These are phyloP conservation scores for Colletotrichum musae DNA, from an alignment of 2,329 filamentous ascomycete species.

Conservation along the genomic window DNA sequence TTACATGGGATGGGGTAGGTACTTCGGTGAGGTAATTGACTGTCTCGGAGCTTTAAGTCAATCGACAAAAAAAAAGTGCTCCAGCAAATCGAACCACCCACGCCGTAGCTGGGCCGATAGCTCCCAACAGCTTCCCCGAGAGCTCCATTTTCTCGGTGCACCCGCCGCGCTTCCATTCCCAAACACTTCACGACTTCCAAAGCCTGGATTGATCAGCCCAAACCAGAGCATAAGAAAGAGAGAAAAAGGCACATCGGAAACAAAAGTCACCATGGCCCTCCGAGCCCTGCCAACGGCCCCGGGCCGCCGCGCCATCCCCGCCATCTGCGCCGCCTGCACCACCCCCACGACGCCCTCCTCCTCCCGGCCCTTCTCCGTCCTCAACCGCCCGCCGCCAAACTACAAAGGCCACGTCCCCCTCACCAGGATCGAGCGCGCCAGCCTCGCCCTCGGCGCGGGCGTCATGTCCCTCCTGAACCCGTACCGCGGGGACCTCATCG, in stretches of 20 bases:
- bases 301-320: constrained; percentile 29
- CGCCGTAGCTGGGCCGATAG: constrained; percentile 10
- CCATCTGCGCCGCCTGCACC: constrained; percentile 40
- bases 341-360: constrained; percentile 31
- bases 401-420: constrained; percentile 95
- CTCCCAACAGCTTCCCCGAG: constrained; percentile 14
- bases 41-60: constrained; percentile 12
- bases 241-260: no score
- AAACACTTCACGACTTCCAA: background rate
- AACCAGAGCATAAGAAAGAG: background rate
- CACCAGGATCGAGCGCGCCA: constrained; percentile 81
- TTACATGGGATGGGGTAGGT: background rate
- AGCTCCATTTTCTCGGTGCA: background rate
- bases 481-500: constrained; percentile 90
- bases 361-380: constrained; percentile 76
- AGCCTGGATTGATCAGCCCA: background rate
- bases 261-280: constrained; percentile 31
- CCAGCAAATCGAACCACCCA: constrained; percentile 32
- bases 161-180: background rate
- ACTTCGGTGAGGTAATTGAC: constrained; percentile 31
- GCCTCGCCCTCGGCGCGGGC: constrained; percentile 77
- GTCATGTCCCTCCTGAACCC: constrained; percentile 80
- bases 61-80: constrained; percentile 9
- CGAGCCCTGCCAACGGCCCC: constrained; percentile 8
- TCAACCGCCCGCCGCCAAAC: constrained; percentile 87